Base-by-base conservation (phyloP, 1,139 yeast species). In the Debaryomyces coudertii region DNA sequence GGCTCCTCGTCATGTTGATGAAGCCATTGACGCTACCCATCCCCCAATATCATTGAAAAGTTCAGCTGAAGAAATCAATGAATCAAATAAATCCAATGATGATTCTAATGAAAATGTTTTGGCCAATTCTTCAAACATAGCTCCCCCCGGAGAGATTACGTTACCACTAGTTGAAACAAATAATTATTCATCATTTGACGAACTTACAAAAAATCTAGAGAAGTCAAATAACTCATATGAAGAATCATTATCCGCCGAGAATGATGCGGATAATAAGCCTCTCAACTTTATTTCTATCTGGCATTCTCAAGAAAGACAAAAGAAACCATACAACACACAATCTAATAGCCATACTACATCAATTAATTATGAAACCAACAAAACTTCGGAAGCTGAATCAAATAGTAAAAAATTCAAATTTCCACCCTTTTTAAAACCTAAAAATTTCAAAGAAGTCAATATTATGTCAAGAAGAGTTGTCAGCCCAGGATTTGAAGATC, bases 71-170 rank as follows among this genome's bases (percentile, higher is more conserved):
- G 48, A 47, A n/a, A 47, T 28, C 31, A 30, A 41, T 11, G 42
- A 35, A 11, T 12, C 40, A n/a, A 43, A 42, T 12, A 45, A 42
- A 18, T 47, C 40, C 2, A 52, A 50, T 1, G 36, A 22, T 9
- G 33, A 41, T 23, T 44, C 34, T 12, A 51, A 48, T 40, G 54
- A 50, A 18, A 50, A 48, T 24, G 54, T 61, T 3, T 53, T 66
- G 37, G 79, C 80, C 8, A 75, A 75, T 53, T 74, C 79, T 0
- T 72, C 79, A 2, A 73, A 72, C 49, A 64, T 75, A 24, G 69
- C 70, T 2, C 73, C 73, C 8, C 71, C 74, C 1, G 72, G 62
- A 20, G 74, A 69, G 45, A 54, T 72, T 15, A 61, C 72, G 0
- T 60, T 73, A 18, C 79, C 80, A 4, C 63, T 61, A n/a, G 60